A percentile compares a stretch with the other conserved stretches of the same genome.
Evolutionary conservation across 192 early-diverging fungal species (phyloP).

Genomic region (Diversispora eburnea): DNA sequence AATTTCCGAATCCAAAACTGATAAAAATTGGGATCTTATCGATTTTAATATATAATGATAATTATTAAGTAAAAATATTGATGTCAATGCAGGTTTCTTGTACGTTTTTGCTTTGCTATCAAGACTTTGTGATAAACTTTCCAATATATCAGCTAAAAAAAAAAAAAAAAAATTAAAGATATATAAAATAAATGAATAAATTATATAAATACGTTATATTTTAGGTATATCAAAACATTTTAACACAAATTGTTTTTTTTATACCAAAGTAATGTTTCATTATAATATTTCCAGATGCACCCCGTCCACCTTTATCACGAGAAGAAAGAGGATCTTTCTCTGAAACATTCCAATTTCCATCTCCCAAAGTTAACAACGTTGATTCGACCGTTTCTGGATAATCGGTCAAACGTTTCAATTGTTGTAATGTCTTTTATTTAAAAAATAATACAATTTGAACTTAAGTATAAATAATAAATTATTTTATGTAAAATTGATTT

Average conservation of each 20-base stretch:
- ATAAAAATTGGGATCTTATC: conserved; percentile 50
- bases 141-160: conserved; percentile 51
- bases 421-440: conserved; percentile 53
- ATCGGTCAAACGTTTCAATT: conserved; percentile 56
- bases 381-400: conserved; percentile 56
- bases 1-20: conserved; percentile 49
- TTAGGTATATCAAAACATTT: not conserved
- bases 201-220: not conserved
- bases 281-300: conserved; percentile 28
- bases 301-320: conserved; percentile 20
- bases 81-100: conserved; percentile 61
- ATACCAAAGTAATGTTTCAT: conserved; percentile 40
- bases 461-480: not conserved
- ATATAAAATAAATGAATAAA: not conserved
- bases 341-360: conserved; percentile 55
- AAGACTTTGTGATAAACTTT: conserved; percentile 54
- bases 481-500: not conserved
- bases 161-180: not conserved
- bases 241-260: not conserved
- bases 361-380: conserved; percentile 47
- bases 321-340: conserved; percentile 32
- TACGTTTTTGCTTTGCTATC: conserved; percentile 69
- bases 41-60: conserved; percentile 70
- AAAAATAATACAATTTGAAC: not conserved
- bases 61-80: conserved; percentile 82